Evolutionary conservation across 2,329 filamentous ascomycete genomes (phyloP).

Genomic region (Penicillium sp.): DNA sequence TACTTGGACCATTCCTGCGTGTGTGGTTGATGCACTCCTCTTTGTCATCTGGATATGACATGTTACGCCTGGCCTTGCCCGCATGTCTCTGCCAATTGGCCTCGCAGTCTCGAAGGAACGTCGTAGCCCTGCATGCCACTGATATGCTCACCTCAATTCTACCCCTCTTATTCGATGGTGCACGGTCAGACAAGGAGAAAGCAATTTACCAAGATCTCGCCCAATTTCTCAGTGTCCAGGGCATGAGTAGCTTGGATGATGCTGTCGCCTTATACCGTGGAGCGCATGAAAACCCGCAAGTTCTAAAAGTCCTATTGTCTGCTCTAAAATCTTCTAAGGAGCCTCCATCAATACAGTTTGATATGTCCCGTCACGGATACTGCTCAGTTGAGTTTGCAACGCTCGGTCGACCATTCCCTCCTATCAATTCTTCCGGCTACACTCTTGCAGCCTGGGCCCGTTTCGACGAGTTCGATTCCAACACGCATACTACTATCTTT

Average conservation of each 20-base stretch:
- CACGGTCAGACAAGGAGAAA: slow-evolving; percentile 57
- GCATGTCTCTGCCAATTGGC: slow-evolving; percentile 61
- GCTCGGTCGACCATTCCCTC: slow-evolving; percentile 82
- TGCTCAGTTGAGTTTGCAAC: slow-evolving; percentile 86
- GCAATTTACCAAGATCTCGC: slow-evolving; percentile 66
- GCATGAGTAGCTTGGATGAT: slow-evolving; percentile 78
- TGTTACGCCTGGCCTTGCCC: slow-evolving; percentile 59
- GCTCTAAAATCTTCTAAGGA: slow-evolving; percentile 72
- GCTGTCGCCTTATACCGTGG: slow-evolving; percentile 71
- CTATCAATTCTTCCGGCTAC: slow-evolving; percentile 75
- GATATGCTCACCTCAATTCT: slow-evolving; percentile 68
- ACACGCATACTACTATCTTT: slow-evolving; percentile 90
- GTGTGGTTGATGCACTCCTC: slow-evolving; percentile 61
- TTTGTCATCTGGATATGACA: slow-evolving; percentile 47
- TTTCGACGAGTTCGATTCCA: slow-evolving; percentile 80
- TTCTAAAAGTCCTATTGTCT: slow-evolving; percentile 69
- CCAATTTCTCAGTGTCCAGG: slow-evolving; percentile 67
- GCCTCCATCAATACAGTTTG: slow-evolving; percentile 89
- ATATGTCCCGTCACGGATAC: slow-evolving; percentile 82
- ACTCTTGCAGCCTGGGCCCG: slow-evolving; percentile 87
- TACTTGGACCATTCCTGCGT: slow-evolving; percentile 40
- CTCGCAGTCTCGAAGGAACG: slow-evolving; percentile 65
- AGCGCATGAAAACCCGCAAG: slow-evolving; percentile 52
- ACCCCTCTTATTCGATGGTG: slow-evolving; percentile 59
- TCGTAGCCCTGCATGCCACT: slow-evolving; percentile 69